phyloP scores from a whole-genome alignment of 257 asterid genomes.

The Solanum acaule region DNA sequence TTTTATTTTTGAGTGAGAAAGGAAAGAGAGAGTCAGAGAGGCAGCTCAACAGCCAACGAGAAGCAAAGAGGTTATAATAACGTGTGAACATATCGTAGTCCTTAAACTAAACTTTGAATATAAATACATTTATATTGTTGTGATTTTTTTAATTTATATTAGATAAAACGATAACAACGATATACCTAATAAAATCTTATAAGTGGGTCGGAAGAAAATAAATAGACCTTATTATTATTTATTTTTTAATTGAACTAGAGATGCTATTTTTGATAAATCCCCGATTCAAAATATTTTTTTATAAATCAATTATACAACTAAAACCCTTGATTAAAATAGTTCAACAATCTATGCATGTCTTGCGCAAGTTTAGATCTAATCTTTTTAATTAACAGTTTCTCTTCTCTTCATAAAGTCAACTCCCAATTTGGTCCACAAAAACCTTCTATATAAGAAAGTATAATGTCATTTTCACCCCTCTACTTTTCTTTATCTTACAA shows the following conservation, averaged over 20 bases:
- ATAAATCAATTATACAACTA: background rate
- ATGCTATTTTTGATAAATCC: background rate
- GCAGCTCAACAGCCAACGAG: slow-evolving; percentile 43
- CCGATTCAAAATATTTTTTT: too few species aligned
- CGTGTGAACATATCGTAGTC: slow-evolving; percentile 22
- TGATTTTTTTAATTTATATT: background rate
- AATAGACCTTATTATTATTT: background rate
- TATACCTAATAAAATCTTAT: background rate
- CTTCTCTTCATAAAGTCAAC: slow-evolving; percentile 25
- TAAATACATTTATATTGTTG: background rate
- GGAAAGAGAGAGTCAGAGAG: slow-evolving; percentile 18
- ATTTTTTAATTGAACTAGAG: accelerated
- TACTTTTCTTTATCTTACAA: background rate
- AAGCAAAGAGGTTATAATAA: background rate
- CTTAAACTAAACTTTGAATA: slow-evolving; percentile 24
- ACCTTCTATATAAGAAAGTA: background rate
- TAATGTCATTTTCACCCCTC: background rate
- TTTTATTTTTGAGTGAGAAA: background rate
- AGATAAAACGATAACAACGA: background rate
- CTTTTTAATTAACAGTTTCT: background rate
- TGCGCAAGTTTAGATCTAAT: slow-evolving; percentile 20
- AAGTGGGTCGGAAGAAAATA: accelerated
- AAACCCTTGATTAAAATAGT: background rate
- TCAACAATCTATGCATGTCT: slow-evolving; percentile 2
- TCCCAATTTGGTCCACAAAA: slow-evolving; percentile 11